phyloP scores from a whole-genome alignment of 2,329 filamentous ascomycete genomes.

The Colletotrichum destructivum region DNA sequence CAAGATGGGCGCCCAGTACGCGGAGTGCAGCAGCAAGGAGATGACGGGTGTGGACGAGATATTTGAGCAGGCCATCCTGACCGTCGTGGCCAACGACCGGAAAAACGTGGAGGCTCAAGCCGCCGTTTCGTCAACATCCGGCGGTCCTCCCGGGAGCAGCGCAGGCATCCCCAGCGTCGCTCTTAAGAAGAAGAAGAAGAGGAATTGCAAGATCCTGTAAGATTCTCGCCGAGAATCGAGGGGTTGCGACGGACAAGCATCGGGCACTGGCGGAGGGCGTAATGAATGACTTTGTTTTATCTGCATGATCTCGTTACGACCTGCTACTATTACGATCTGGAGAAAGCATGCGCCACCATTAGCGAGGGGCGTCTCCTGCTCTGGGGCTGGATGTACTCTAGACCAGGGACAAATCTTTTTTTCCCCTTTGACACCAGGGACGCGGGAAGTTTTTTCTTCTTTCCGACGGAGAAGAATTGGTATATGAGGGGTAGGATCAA shows the following conservation, averaged over 20 bases:
- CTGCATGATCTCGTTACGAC: constrained; percentile 54
- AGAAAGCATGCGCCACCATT: constrained; percentile 42
- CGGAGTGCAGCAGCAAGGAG: constrained; percentile 99
- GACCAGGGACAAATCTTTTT: constrained; percentile 33
- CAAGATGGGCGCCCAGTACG: constrained; percentile 95
- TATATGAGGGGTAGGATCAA: constrained; percentile 30
- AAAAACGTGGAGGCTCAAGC: constrained; percentile 71
- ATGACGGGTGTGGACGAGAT: constrained; percentile 97
- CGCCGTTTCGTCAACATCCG: constrained; percentile 53
- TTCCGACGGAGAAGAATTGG: constrained; percentile 23
- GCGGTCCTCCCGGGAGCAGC: constrained; percentile 52
- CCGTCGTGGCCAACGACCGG: constrained; percentile 85
- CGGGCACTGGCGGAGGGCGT: constrained; percentile 39
- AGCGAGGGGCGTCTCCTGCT: constrained; percentile 42
- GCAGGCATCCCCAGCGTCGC: constrained; percentile 59
- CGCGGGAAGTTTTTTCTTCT: constrained; percentile 28
- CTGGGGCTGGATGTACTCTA: constrained; percentile 42
- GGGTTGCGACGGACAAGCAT: constrained; percentile 36
- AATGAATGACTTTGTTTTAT: constrained; percentile 45
- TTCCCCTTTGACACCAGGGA: constrained; percentile 23
- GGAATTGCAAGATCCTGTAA: constrained; percentile 85
- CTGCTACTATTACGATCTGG: constrained; percentile 44
- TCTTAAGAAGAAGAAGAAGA: constrained; percentile 85
- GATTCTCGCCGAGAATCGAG: constrained; percentile 39
- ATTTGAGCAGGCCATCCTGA: constrained; percentile 92